Evolutionary conservation across 2,329 filamentous ascomycete species (phyloP).

Genomic region (Monilinia laxa): DNA sequence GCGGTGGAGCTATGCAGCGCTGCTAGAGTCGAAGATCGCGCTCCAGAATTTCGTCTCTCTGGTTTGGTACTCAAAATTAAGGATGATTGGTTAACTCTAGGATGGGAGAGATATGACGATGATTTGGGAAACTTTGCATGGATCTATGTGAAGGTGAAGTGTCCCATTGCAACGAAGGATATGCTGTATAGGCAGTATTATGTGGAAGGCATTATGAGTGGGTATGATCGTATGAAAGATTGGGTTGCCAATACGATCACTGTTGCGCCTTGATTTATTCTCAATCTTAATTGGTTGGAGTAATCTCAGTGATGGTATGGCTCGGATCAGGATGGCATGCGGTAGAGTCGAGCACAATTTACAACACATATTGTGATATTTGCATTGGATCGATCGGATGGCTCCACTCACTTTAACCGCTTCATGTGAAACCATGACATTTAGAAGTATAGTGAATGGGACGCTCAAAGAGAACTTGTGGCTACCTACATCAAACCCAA

Average conservation of each 20-base stretch:
- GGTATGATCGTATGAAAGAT: constrained; percentile 16
- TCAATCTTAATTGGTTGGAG: background rate
- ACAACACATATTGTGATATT: no score
- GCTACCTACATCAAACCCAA: background rate
- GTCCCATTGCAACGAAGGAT: background rate
- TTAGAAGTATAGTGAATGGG: background rate
- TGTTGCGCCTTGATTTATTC: background rate
- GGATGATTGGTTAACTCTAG: background rate
- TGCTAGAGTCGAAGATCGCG: background rate
- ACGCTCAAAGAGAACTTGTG: background rate
- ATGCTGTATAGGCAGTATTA: constrained; percentile 19
- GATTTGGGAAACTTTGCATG: constrained; percentile 21
- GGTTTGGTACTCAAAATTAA: constrained; percentile 4
- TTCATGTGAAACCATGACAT: background rate
- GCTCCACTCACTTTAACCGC: background rate
- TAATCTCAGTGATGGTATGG: no score
- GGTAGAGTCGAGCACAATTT: background rate
- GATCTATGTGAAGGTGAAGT: constrained; percentile 1
- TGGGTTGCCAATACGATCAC: constrained; percentile 15
- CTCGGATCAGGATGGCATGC: background rate
- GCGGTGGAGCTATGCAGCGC: background rate
- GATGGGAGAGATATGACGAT: constrained; percentile 21
- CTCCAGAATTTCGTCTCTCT: constrained; percentile 12
- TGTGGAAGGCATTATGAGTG: constrained; percentile 18
- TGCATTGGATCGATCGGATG: background rate